Base-by-base conservation (phyloP, 257 asterid species). In the Primulina tabacum region DNA sequence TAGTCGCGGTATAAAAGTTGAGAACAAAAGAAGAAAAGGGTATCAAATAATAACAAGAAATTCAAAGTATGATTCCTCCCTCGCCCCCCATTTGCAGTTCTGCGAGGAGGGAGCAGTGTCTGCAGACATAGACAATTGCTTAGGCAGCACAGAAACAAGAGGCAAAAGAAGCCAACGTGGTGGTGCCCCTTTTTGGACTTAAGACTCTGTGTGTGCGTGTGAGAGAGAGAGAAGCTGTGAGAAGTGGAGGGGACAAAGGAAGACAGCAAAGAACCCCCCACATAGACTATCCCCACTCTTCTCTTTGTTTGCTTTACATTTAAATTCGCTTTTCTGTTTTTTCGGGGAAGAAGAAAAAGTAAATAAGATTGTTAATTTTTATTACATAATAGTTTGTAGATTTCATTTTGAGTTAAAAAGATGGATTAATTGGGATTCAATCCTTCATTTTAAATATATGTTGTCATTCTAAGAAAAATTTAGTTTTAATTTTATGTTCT, bases 221-320 rank as follows among this genome's bases (percentile, higher is more conserved):
- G 69, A 28, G 79, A 8, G 82, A 7, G 80, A 20, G 80, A 59
- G 84, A 64, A 78, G 77, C 81, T 82, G 94, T 81, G 88, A 75
- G 77, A 85, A 89, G 92, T 84, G 96, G 98, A 85, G 97, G 98
- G 95, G 97, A 88, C 95, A 88, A 86, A 89, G 80, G 81, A 81
- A 84, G 97, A 87, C 95, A 87, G 86, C 86, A 90, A 93, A 92
- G 90, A 88, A 86, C 88, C 95, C 97, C 79, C 92, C 77, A 76
- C 82, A 82, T 65, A 78, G 80, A 74, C 76, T 69, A 73, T 75
- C 81, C 87, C 81, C 84, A 68, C 73, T 63, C 78, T 43, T 43
- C 74, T 18, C 75, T 74, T 76, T 74, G 66, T 77, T 79, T 82
- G 71, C 82, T 80, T 80, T 83, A 33, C 5, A 33, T 33, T 33